Conservation (phyloP, 2,329 filamentous ascomycete genomes). For the Cytospora chrysosperma region DNA sequence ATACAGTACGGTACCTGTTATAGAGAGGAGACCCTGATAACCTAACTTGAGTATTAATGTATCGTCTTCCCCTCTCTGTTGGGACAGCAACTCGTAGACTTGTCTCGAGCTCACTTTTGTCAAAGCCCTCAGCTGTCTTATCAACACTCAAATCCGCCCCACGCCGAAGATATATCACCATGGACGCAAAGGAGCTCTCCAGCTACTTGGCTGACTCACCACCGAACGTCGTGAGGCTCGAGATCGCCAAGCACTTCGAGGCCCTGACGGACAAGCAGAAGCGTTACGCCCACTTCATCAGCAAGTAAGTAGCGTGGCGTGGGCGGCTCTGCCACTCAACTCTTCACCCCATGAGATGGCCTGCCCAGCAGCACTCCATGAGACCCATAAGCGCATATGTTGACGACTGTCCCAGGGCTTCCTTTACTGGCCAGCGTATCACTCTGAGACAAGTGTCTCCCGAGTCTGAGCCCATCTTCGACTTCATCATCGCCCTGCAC, state of each 20-base stretch:
- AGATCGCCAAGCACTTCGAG: constrained; percentile 92
- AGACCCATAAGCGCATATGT: neutral
- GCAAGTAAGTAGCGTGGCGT: constrained; percentile 54
- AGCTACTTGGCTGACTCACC: constrained; percentile 92
- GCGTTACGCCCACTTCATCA: constrained; percentile 88
- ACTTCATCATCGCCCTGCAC: constrained; percentile 74
- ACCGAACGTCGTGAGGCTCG: constrained; percentile 80
- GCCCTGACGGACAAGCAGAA: constrained; percentile 73
- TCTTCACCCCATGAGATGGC: neutral
- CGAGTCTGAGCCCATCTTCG: constrained; percentile 77
- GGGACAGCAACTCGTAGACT: constrained; percentile 21
- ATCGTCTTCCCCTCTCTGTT: constrained; percentile 21
- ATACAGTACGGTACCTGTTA: neutral
- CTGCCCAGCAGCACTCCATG: neutral
- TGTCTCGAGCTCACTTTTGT: constrained; percentile 15
- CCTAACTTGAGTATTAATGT: constrained; percentile 12
- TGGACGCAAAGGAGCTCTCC: constrained; percentile 60
- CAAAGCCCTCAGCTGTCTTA: neutral
- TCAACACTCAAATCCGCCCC: constrained; percentile 4
- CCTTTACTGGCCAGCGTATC: constrained; percentile 74
- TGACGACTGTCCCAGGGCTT: constrained; percentile 53
- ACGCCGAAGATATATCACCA: constrained; percentile 37
- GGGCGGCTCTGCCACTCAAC: neutral
- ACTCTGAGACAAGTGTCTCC: constrained; percentile 79
- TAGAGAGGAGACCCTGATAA: constrained; percentile 7